Conservation (phyloP, 2,329 filamentous ascomycete genomes). For the Acephala macrosclerotiorum region DNA sequence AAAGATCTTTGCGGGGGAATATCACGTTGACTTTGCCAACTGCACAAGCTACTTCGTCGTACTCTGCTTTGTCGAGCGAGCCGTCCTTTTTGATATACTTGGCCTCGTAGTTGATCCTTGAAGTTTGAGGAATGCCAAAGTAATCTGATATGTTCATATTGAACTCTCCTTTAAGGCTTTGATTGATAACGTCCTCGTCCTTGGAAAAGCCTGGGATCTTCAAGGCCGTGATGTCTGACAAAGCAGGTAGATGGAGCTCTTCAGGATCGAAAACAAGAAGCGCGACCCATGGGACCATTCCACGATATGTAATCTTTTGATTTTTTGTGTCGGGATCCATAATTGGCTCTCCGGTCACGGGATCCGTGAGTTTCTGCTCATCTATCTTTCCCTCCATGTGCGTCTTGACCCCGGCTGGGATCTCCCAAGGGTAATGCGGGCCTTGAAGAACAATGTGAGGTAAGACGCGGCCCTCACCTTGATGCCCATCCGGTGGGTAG, state of each 20-base stretch:
- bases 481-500: slow-evolving; percentile 51
- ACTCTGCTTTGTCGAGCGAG: neutral
- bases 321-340: neutral
- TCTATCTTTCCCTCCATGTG: neutral
- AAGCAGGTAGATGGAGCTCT: slow-evolving; percentile 42
- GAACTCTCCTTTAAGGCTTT: neutral
- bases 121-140: slow-evolving; percentile 8
- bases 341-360: neutral
- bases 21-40: neutral
- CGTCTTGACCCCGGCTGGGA: neutral
- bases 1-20: neutral
- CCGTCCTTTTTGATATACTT: slow-evolving; percentile 1
- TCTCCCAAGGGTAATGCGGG: slow-evolving; percentile 52
- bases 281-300: slow-evolving; percentile 49
- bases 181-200: neutral
- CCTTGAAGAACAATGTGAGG: slow-evolving; percentile 55
- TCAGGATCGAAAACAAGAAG: slow-evolving; percentile 48
- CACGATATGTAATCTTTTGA: neutral
- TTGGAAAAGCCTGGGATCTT: slow-evolving; percentile 6
- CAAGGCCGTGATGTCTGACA: neutral
- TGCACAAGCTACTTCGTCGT: neutral
- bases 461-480: slow-evolving; percentile 45
- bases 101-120: slow-evolving; percentile 19
- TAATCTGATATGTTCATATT: slow-evolving; percentile 20
- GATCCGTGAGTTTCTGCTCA: neutral